Conservation (phyloP, 1,284 basidiomycete genomes). For the Anthracocystis panici-leucophaei region DNA sequence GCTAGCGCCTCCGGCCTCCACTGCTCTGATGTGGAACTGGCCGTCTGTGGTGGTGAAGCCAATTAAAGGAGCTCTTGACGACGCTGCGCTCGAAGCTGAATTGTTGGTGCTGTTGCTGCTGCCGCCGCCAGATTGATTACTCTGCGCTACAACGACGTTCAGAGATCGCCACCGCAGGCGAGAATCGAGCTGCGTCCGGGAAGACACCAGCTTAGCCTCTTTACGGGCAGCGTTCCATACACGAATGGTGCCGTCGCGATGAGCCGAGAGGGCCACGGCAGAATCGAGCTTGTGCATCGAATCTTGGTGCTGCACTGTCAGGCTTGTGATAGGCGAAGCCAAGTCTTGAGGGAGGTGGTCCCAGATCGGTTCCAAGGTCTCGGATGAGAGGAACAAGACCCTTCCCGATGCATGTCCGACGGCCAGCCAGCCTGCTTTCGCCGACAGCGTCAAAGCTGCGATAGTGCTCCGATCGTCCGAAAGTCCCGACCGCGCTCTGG, state of each 20-base stretch:
- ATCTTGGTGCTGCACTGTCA: slow-evolving; percentile 38
- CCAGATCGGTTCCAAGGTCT: slow-evolving; percentile 31
- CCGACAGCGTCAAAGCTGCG: slow-evolving; percentile 43
- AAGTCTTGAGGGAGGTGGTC: slow-evolving; percentile 9
- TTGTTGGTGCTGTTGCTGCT: not conserved
- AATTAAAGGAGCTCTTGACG: slow-evolving; percentile 14
- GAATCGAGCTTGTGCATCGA: slow-evolving; percentile 35
- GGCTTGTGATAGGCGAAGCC: slow-evolving; percentile 18
- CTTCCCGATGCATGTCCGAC: slow-evolving; percentile 77
- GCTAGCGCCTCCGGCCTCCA: slow-evolving; percentile 19
- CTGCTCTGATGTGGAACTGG: slow-evolving; percentile 35
- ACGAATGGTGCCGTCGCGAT: slow-evolving; percentile 48
- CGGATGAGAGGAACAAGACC: slow-evolving; percentile 73
- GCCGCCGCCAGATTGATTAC: not conserved
- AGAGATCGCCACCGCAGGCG: slow-evolving; percentile 31
- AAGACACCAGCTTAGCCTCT: slow-evolving; percentile 13
- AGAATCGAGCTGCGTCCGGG: slow-evolving; percentile 31
- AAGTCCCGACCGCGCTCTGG: slow-evolving; percentile 6
- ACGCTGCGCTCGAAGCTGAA: not conserved
- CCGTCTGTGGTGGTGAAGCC: slow-evolving; percentile 36
- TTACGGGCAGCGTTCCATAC: slow-evolving; percentile 30
- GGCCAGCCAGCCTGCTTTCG: slow-evolving; percentile 72
- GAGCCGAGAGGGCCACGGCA: slow-evolving; percentile 33
- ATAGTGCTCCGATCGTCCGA: slow-evolving; percentile 26
- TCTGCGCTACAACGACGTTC: slow-evolving; percentile 3